Base-by-base conservation (phyloP, 306 rosid genomes). In the Canavalia gladiata region DNA sequence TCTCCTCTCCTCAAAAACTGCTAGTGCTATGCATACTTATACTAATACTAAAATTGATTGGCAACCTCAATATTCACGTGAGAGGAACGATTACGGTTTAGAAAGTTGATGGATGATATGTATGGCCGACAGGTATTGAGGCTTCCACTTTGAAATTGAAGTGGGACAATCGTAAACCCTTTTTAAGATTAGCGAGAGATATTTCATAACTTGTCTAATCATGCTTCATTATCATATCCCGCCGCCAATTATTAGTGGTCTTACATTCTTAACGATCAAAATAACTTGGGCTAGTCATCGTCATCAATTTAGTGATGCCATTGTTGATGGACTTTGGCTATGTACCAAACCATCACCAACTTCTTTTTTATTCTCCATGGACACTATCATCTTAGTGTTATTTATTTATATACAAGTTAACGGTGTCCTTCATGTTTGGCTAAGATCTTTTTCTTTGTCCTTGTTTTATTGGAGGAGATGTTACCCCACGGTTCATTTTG, bases 41-140 rank as follows among this genome's bases (percentile, higher is more conserved):
- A 7, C 25, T 2, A 4, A 56, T 1, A 2, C 4, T 31, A 46
- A 29, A 68, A 7, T 49, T 18, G 0, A 58, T 70, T 72, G 84
- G 9, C n/a, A 47, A 72, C 25, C 31, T 29, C 42, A n/a, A n/a
- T 47, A 8, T 35, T 68, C 49, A 75, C 52, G 72, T 6, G 46
- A 9, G 58, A 45, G 43, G 41, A 4, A 37, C 41, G 41, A 37
- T 2, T 71, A 42, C 37, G 80, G 76, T 54, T 29, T 29, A 67
- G 33, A 74, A 75, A 5, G 62, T 11, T 5, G 25, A 18, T 18
- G 25, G 25, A 28, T 13, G 35, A 74, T 59, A 51, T 75, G 25
- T 68, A 58, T 89, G 92, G 92, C 92, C 85, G 93, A 90, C 93
- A 75, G 35, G 76, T 58, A 60, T 43, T 9, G 47, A 49, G 46